A percentile compares a stretch with the other conserved stretches of the same genome.
Evolutionary conservation across 148 eudicot species (phyloP).

Genomic region (Persicaria tinctoria): DNA sequence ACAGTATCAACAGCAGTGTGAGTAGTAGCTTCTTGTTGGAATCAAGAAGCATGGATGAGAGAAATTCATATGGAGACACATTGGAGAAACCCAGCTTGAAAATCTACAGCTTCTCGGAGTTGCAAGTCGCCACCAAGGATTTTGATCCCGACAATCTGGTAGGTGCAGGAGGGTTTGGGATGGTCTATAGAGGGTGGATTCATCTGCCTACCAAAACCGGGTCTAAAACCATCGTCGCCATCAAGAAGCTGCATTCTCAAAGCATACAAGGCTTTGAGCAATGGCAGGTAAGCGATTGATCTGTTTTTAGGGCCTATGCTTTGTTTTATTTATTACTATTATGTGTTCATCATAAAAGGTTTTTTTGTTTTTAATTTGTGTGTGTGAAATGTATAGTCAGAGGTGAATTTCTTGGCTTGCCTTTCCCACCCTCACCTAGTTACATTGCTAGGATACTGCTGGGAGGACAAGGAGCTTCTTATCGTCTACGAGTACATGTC

Average conservation of each 20-base stretch:
- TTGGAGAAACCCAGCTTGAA: slow-evolving; percentile 40
- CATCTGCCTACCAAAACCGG: slow-evolving; percentile 35
- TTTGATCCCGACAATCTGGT: slow-evolving; percentile 47
- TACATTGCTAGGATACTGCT: slow-evolving; percentile 46
- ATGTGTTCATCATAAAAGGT: background rate
- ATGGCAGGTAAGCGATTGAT: slow-evolving; percentile 38
- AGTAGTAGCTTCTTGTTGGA: slow-evolving; percentile 25
- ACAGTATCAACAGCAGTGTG: slow-evolving; percentile 34
- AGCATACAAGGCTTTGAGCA: slow-evolving; percentile 71
- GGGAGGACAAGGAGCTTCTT: slow-evolving; percentile 49
- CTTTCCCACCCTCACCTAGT: slow-evolving; percentile 53
- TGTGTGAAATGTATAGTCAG: slow-evolving; percentile 40
- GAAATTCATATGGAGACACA: slow-evolving; percentile 26
- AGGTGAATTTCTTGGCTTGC: slow-evolving; percentile 47
- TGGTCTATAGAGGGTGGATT: slow-evolving; percentile 68
- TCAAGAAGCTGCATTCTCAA: slow-evolving; percentile 60
- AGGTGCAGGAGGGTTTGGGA: slow-evolving; percentile 79
- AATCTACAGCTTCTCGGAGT: slow-evolving; percentile 46
- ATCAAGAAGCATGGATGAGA: slow-evolving; percentile 20
- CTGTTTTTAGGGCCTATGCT: background rate
- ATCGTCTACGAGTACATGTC: slow-evolving; percentile 54
- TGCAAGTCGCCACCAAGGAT: slow-evolving; percentile 46
- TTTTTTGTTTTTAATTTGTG: background rate
- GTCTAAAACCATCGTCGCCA: slow-evolving; percentile 52
- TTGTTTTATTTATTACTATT: background rate